These are phyloP conservation scores for Suillus americanus DNA, from an alignment of 768 basidiomycete species.

Conservation along the genomic window DNA sequence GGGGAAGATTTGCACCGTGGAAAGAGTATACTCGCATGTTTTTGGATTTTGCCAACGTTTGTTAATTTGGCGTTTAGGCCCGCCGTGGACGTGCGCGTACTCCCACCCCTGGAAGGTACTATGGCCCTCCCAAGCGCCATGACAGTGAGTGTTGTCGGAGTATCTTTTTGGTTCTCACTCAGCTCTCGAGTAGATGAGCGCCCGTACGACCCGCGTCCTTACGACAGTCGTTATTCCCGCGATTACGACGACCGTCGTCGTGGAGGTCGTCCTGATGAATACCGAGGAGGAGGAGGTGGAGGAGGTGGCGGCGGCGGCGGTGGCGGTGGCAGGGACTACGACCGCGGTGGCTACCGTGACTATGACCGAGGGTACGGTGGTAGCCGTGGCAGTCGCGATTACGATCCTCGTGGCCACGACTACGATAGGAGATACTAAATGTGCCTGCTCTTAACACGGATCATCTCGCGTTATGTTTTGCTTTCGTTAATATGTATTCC, in stretches of 20 bases:
- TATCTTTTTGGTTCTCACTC: constrained; percentile 9
- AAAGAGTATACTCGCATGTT: constrained; percentile 54
- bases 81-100: constrained; percentile 88
- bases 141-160: constrained; percentile 45
- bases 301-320: constrained; percentile 34
- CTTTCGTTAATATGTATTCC: constrained; percentile 4
- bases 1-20: constrained; percentile 87
- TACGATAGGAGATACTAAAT: constrained; percentile 33
- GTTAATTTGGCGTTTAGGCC: constrained; percentile 48
- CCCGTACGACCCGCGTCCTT: constrained; percentile 89
- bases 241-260: constrained; percentile 56
- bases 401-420: constrained; percentile 28
- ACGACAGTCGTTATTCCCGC: constrained; percentile 82
- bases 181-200: constrained; percentile 57
- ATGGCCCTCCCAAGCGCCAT: constrained; percentile 83
- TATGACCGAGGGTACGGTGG: constrained; percentile 43
- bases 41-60: constrained; percentile 3
- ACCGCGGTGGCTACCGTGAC: constrained; percentile 30
- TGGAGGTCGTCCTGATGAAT: constrained; percentile 43
- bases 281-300: constrained; percentile 43
- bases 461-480: constrained; percentile 1
- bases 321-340: constrained; percentile 25
- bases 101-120: constrained; percentile 94
- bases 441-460: constrained; percentile 21
- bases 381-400: constrained; percentile 43